Percentiles rank a stretch among this genome's conserved stretches.
Conservation (phyloP, 768 basidiomycete species). For the Hygrophorus russula region DNA sequence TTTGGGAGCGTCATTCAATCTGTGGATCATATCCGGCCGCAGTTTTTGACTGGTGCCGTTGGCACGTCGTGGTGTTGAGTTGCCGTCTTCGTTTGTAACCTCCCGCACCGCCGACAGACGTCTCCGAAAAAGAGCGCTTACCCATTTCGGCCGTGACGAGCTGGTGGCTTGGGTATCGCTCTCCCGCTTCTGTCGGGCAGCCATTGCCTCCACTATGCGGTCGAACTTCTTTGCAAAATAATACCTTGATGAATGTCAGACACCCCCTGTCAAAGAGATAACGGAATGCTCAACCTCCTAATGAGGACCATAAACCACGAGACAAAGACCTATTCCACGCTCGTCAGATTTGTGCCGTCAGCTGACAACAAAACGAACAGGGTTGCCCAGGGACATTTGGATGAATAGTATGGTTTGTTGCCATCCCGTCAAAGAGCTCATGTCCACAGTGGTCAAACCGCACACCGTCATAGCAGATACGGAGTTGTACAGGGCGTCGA, state of each 20-base stretch:
- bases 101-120: too few relatives aligned
- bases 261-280: conserved; percentile 3
- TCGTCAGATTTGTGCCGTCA: background rate
- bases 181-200: conserved; percentile 16
- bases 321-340: conserved; percentile 46
- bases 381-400: conserved; percentile 69
- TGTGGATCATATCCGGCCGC: conserved; percentile 65
- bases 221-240: conserved; percentile 66
- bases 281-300: conserved; percentile 39
- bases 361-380: conserved; percentile 34
- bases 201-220: conserved; percentile 37
- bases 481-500: conserved; percentile 71
- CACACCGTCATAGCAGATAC: conserved; percentile 72
- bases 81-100: background rate
- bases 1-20: conserved; percentile 58
- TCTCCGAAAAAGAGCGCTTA: too few relatives aligned
- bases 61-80: background rate
- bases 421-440: conserved; percentile 57
- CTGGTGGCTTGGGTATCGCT: background rate
- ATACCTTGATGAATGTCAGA: conserved; percentile 25
- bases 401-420: conserved; percentile 64
- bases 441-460: conserved; percentile 60
- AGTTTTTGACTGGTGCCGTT: conserved; percentile 26
- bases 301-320: conserved; percentile 80
- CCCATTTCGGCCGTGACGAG: background rate